Percentiles rank a stretch among this genome's conserved stretches.
These are phyloP conservation scores for Chenopodium suecicum DNA, from an alignment of 148 eudicot genomes.

Conservation along the genomic window DNA sequence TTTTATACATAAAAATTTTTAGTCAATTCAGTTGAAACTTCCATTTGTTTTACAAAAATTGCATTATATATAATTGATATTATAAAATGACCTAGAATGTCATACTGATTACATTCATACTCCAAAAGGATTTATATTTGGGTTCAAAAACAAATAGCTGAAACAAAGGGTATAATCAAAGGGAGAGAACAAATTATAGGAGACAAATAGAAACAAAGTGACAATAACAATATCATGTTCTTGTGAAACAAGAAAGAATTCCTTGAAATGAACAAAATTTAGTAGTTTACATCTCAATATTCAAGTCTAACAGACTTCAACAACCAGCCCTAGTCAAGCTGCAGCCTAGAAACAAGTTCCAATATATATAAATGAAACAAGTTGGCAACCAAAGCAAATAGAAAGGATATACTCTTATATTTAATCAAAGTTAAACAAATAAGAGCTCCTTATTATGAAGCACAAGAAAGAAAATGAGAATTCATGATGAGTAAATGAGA, in stretches of 20 bases:
- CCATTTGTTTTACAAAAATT: too few relatives aligned
- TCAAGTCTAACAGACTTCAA: constrained; percentile 7
- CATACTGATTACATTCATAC: neutral
- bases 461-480: constrained; percentile 14
- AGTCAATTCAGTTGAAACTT: too few relatives aligned
- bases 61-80: neutral
- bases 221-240: neutral
- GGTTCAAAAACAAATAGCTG: neutral
- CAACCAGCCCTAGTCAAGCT: constrained; percentile 8
- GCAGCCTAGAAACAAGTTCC: constrained; percentile 24
- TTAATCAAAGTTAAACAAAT: constrained; percentile 14
- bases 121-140: neutral
- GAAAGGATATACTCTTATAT: neutral
- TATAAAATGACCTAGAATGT: neutral
- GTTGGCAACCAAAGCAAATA: neutral
- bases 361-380: neutral
- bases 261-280: constrained; percentile 17
- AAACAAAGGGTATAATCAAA: neutral
- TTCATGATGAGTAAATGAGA: constrained; percentile 17
- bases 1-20: too few relatives aligned
- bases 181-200: neutral
- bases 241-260: constrained; percentile 2
- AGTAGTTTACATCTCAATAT: neutral
- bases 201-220: constrained; percentile 1
- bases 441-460: constrained; percentile 15